Evolutionary conservation across 331 rosid species (phyloP).

Genomic region (Malus hybrid): DNA sequence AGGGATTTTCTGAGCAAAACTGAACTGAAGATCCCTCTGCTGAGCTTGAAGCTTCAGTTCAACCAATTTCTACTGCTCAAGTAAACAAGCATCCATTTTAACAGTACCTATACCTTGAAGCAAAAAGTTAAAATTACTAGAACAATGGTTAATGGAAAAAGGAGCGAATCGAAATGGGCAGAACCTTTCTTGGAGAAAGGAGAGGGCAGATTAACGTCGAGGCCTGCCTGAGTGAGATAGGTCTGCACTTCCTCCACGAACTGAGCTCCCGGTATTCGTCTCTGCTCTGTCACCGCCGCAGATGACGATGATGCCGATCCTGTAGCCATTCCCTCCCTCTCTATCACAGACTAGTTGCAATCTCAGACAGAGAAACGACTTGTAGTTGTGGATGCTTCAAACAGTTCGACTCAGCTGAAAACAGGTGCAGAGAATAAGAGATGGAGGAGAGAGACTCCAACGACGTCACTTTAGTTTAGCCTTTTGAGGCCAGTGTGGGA

Average conservation of each 20-base stretch:
- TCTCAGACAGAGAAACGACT: background rate
- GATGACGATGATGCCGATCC: slow-evolving; percentile 27
- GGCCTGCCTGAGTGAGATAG: slow-evolving; percentile 52
- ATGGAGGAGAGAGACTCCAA: background rate
- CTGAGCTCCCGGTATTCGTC: slow-evolving; percentile 84
- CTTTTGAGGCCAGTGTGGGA: too few species aligned
- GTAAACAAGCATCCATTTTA: background rate
- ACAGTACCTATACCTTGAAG: too few species aligned
- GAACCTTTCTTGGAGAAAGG: slow-evolving; percentile 64
- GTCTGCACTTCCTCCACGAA: slow-evolving; percentile 72
- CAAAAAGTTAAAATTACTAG: background rate
- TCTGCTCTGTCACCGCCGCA: slow-evolving; percentile 38
- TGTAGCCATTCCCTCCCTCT: slow-evolving; percentile 31
- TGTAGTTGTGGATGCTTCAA: background rate
- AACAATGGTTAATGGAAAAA: background rate
- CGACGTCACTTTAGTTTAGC: slow-evolving; percentile 4
- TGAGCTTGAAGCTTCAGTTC: slow-evolving; percentile 94
- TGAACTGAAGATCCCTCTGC: slow-evolving; percentile 76
- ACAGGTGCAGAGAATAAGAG: background rate
- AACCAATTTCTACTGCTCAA: slow-evolving; percentile 81
- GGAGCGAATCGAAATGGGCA: background rate
- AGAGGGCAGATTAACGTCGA: slow-evolving; percentile 59
- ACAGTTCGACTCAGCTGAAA: background rate
- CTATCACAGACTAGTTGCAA: background rate
- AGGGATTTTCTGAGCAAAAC: background rate